Evolutionary conservation across 1,284 basidiomycete genomes (phyloP).

Genomic region (Neolentinus lepideus): DNA sequence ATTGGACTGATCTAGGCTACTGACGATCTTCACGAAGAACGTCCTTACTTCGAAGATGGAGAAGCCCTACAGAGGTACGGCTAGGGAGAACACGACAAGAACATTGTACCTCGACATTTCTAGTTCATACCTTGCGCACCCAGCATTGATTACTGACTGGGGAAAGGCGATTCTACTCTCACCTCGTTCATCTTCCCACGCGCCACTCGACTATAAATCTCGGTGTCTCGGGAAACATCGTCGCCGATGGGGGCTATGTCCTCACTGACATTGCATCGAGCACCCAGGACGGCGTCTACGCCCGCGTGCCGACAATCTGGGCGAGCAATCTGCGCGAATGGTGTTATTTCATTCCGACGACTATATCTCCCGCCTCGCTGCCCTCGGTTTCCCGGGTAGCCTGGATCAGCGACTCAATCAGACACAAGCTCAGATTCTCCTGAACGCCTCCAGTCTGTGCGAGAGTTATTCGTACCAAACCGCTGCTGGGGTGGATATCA

Average conservation of each 20-base stretch:
- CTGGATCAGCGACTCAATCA: not conserved
- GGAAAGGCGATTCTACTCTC: too few relatives aligned
- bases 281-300: conserved; percentile 6
- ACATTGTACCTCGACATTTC: too few relatives aligned
- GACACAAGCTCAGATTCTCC: not conserved
- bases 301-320: conserved; percentile 11
- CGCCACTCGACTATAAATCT: too few relatives aligned
- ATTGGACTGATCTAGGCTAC: too few relatives aligned
- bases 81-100: too few relatives aligned
- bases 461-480: not conserved
- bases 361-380: conserved; percentile 6
- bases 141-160: too few relatives aligned
- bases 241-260: not conserved
- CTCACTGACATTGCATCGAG: not conserved
- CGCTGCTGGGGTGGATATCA: not conserved
- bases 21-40: too few relatives aligned
- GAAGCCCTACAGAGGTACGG: too few relatives aligned
- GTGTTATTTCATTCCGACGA: conserved; percentile 11
- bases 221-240: not conserved
- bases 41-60: too few relatives aligned
- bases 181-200: too few relatives aligned
- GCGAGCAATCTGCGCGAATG: conserved; percentile 8
- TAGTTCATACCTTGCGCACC: too few relatives aligned
- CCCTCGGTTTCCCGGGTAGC: not conserved
- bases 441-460: not conserved